Base-by-base conservation (phyloP, 495 filamentous ascomycete genomes). In the Aspergillus panamensis region DNA sequence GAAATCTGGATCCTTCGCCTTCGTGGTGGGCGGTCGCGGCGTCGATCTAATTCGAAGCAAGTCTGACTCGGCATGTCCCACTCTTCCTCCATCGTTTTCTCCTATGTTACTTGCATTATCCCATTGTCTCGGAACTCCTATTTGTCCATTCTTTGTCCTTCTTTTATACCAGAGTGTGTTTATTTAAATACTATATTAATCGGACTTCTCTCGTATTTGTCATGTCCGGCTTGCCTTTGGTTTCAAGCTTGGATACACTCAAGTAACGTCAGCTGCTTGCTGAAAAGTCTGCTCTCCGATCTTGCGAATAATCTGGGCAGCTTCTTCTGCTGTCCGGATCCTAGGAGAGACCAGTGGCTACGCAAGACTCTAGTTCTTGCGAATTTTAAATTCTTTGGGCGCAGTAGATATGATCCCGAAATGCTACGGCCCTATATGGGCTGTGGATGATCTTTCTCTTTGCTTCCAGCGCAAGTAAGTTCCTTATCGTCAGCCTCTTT, bases 381-480 rank as follows among this genome's bases (percentile, higher is more conserved):
- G 52, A 31, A 10, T 48, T 55, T 19, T 33, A 17, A n/a, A 6
- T 19, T 44, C 35, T 44, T 17, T 60, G 29, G 54, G 29, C 51
- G 19, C 37, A 37, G 50, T 48, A 47, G 53, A 52, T 21, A 67
- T 87, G 85, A 88, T 92, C 67, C 85, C 84, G 69, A 81, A 84
- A 65, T 98, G 94, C 72, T 69, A 82, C 64, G 84, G 84, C 70
- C 89, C 91, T 47, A 77, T 91, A 65, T 98, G 94, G 94, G 81
- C 77, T 64, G 74, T 80, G 58, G 94, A 98, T 74, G 95, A 98
- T 74, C 87, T 98, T 68, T 87, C 88, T 10, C 75, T 69, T 51
- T 97, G 95, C 74, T 92, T 98, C 68, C 87, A 91, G 66, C 84
- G 82, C 77, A 91, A 95, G 93, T 96, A 73, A 73, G 89, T 57